Conservation (phyloP, 495 filamentous ascomycete genomes). For the Geopyxis carbonaria region DNA sequence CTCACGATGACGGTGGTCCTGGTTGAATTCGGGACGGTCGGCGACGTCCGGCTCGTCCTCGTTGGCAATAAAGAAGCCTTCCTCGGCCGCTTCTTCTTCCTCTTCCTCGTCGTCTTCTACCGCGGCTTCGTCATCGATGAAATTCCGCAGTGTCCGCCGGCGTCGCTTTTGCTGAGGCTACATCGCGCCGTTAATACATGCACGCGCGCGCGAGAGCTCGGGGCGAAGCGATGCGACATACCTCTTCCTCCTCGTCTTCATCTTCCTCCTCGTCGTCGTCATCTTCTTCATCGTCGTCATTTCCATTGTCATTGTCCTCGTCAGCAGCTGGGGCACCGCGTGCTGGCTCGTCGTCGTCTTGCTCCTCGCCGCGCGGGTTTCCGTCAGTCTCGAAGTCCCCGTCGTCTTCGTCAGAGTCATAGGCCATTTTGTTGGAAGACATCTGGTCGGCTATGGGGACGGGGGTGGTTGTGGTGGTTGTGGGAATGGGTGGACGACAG, state of each 20-base stretch:
- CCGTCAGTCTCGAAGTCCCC: conserved; percentile 15
- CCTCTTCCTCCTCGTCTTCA: conserved; percentile 37
- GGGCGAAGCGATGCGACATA: conserved; percentile 28
- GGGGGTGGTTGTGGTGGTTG: too few species aligned
- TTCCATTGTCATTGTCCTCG: conserved; percentile 32
- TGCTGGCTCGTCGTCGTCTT: conserved; percentile 16
- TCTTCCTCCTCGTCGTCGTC: conserved; percentile 35
- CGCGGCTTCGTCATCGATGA: conserved; percentile 86
- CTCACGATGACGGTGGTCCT: conserved; percentile 85
- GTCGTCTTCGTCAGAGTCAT: conserved; percentile 24
- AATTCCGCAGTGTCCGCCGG: conserved; percentile 50
- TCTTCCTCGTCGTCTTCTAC: conserved; percentile 83
- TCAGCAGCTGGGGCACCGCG: conserved; percentile 6
- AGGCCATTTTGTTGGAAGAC: too few species aligned
- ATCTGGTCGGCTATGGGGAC: too few species aligned
- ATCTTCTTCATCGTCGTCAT: conserved; percentile 34
- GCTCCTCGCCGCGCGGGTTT: conserved; percentile 10
- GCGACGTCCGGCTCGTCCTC: conserved; percentile 59
- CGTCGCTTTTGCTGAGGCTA: conserved; percentile 44
- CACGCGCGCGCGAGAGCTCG: neutral
- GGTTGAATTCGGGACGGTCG: conserved; percentile 37
- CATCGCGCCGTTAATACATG: conserved; percentile 1
- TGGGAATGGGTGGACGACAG: too few species aligned
- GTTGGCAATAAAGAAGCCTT: conserved; percentile 68
- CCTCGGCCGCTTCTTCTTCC: conserved; percentile 76